phyloP scores from a whole-genome alignment of 2,329 filamentous ascomycete species.

The Diplodia sapinea region DNA sequence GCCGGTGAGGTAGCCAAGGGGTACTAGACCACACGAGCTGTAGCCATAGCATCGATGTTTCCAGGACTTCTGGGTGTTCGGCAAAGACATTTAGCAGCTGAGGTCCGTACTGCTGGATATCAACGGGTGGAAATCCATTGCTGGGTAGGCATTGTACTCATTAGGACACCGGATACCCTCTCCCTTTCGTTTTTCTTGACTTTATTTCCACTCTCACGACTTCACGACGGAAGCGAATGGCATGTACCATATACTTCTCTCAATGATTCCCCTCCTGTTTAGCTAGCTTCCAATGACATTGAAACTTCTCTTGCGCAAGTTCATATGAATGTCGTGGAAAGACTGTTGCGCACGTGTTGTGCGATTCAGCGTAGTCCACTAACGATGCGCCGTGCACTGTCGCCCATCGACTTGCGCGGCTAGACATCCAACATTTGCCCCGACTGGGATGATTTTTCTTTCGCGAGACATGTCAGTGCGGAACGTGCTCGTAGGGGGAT shows the following conservation, averaged over 20 bases:
- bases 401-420: not conserved
- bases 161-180: not conserved
- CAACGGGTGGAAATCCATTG: slow-evolving; percentile 6
- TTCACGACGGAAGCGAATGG: slow-evolving; percentile 10
- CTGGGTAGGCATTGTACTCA: slow-evolving; percentile 7
- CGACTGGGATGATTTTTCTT: too few relatives aligned
- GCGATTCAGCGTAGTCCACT: not conserved
- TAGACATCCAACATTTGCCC: not conserved
- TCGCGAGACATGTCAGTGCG: too few relatives aligned
- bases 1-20: slow-evolving; percentile 29
- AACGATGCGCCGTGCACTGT: not conserved
- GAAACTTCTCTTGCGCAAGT: not conserved
- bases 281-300: slow-evolving; percentile 5
- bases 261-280: slow-evolving; percentile 23
- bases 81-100: not conserved
- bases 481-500: not conserved
- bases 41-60: not conserved
- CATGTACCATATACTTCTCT: slow-evolving; percentile 11
- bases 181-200: not conserved
- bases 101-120: not conserved
- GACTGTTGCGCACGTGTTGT: not conserved
- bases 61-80: not conserved
- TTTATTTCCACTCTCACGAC: not conserved
- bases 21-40: slow-evolving; percentile 5
- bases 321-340: not conserved